These are phyloP conservation scores for Salinomyces thailandicus DNA, from an alignment of 2,329 filamentous ascomycete species.

Conservation along the genomic window DNA sequence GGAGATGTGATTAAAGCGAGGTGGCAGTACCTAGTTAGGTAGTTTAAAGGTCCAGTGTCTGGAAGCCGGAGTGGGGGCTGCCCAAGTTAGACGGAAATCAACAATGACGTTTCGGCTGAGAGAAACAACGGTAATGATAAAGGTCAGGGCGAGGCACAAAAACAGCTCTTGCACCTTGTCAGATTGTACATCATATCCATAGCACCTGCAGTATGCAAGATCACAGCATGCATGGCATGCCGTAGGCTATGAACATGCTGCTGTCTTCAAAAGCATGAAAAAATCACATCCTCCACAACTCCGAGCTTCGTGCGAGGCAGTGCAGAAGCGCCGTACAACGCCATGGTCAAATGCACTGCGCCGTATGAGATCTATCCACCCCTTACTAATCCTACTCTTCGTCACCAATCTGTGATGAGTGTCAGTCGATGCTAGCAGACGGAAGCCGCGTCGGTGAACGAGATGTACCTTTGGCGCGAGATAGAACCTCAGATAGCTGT, in stretches of 20 bases:
- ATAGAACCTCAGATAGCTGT: slow-evolving; percentile 92
- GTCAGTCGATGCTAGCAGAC: slow-evolving; percentile 1
- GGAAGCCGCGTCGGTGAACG: no score
- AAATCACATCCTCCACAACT: neutral
- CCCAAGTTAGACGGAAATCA: no score
- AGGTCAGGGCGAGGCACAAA: no score
- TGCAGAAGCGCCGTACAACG: neutral
- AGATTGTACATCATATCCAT: no score
- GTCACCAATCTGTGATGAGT: slow-evolving; percentile 53
- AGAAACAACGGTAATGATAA: no score
- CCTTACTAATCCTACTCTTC: slow-evolving; percentile 31
- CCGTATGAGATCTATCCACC: neutral
- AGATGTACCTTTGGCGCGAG: slow-evolving; percentile 86
- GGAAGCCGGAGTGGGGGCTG: no score
- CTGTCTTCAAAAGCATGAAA: neutral
- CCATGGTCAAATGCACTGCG: no score
- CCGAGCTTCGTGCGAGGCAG: neutral
- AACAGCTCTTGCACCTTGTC: no score
- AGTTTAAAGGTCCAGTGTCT: no score
- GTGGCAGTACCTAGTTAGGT: no score
- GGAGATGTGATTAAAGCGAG: no score
- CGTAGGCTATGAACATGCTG: neutral
- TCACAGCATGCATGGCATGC: neutral
- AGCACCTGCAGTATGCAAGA: neutral
- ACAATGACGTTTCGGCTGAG: no score